These are phyloP conservation scores for Begonia fuchsioides DNA, from an alignment of 306 rosid species.

Conservation along the genomic window DNA sequence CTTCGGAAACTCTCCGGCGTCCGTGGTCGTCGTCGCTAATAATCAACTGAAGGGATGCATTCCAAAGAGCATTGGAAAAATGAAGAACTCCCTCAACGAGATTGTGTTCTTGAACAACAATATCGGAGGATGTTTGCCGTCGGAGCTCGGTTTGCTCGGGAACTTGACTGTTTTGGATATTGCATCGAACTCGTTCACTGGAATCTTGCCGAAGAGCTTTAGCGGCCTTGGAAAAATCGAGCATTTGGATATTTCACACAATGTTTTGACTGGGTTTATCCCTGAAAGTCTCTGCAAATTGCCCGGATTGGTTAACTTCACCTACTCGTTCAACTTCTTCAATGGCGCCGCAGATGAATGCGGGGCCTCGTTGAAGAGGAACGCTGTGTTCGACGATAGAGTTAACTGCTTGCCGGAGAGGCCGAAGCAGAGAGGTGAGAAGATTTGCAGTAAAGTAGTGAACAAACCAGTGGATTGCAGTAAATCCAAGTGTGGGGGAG, in stretches of 20 bases:
- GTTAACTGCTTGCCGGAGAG: conserved; percentile 46
- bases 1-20: conserved; percentile 38
- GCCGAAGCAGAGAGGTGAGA: conserved; percentile 32
- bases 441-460: conserved; percentile 27
- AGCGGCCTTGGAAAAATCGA: conserved; percentile 18
- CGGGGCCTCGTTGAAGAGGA: conserved; percentile 15
- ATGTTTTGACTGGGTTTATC: conserved; percentile 51
- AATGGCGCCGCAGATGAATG: conserved; percentile 44
- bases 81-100: conserved; percentile 46
- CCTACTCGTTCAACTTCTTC: conserved; percentile 45
- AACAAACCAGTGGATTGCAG: conserved; percentile 53
- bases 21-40: conserved; percentile 44
- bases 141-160: conserved; percentile 36
- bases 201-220: conserved; percentile 31
- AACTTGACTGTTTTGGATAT: conserved; percentile 29
- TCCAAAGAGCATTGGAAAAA: conserved; percentile 38
- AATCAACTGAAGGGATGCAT: conserved; percentile 57
- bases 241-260: conserved; percentile 23
- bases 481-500: conserved; percentile 36
- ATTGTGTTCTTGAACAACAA: conserved; percentile 32
- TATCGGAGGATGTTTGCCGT: conserved; percentile 51
- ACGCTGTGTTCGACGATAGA: conserved; percentile 18
- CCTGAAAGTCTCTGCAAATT: conserved; percentile 29
- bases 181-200: conserved; percentile 30
- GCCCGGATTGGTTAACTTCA: conserved; percentile 37